Evolutionary conservation across 2,329 filamentous ascomycete species (phyloP), one percentile per base, ranked within the genome.

Genomic region (Penicillium palitans): DNA sequence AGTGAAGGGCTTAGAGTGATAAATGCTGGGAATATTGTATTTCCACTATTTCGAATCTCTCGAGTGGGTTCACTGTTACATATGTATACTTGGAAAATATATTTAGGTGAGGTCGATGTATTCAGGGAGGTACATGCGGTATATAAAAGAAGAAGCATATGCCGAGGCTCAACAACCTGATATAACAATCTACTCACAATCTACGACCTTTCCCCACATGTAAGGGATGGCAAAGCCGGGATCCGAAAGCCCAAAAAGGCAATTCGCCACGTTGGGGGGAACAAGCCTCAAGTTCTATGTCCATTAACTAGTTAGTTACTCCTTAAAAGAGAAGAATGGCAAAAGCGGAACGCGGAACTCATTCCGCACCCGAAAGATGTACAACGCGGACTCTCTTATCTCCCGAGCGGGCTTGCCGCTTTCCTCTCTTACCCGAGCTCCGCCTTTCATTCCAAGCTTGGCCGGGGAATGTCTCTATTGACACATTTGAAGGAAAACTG

Each of bases 391-490:
- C 17, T 29, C 17, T 29, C 24, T 44, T 24, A 52, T 56, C 31
- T 56, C 54, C 54, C 54, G 54, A 31, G 12, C 13, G 24, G 47
- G 2, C 37, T 52, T 52, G 54, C 54, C 54, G 54, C 13, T 7
- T 9, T 7, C 29, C 37, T 29, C 29, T 24, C 29, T 50, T 56
- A 56, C 46, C 54, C 54, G 54, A 56, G 39, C 47, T 56, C 54
- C 54, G 54, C 54, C 54, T 56, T 50, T 29, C 8, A 15, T 27
- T 27, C 9, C 24, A 15, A 25, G 4, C 15, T 44, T n/a, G 24
- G 9, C 8, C 24, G 42, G 42, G 42, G 42, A 45, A 45, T 29
- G 24, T 29, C 24, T n/a, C 17, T n/a, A 7, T 42, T 8, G 25
- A 45, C 13, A 45, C 21, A 4, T 27, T n/a, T 27, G 13, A n/a